Percentiles rank a stretch among this genome's conserved stretches.
Conservation (phyloP, 179 eudicot species). For the Carnegiea gigantea region DNA sequence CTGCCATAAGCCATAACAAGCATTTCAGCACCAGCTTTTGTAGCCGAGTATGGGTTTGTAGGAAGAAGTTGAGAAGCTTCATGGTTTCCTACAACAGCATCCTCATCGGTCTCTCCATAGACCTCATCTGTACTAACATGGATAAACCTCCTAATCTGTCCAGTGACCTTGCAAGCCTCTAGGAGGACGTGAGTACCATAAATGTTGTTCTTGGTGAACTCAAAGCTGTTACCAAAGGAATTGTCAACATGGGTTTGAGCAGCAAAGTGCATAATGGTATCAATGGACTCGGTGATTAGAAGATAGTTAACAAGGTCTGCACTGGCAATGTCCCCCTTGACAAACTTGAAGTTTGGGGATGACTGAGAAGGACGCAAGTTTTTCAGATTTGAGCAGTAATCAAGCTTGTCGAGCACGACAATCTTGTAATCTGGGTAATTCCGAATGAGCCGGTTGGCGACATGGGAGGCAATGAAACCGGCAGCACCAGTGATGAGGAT, state of each 20-base stretch:
- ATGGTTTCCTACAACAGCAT: constrained; percentile 73
- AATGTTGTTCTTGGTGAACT: constrained; percentile 66
- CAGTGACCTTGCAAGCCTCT: constrained; percentile 63
- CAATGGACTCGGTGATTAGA: constrained; percentile 55
- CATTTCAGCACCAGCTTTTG: constrained; percentile 59
- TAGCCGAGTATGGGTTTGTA: constrained; percentile 54
- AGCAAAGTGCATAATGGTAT: constrained; percentile 73
- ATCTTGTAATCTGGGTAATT: constrained; percentile 57
- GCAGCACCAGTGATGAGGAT: constrained; percentile 59
- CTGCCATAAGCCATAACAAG: constrained; percentile 60
- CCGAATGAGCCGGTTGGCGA: constrained; percentile 51
- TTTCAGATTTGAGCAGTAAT: constrained; percentile 60
- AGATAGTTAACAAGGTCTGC: constrained; percentile 64
- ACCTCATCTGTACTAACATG: constrained; percentile 69
- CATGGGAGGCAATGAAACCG: constrained; percentile 57
- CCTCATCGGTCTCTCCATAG: constrained; percentile 64
- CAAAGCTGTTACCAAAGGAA: constrained; percentile 65
- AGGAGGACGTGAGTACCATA: constrained; percentile 64
- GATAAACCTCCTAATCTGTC: constrained; percentile 56
- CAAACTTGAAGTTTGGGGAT: constrained; percentile 62
- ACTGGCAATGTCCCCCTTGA: constrained; percentile 68
- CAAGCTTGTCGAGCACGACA: constrained; percentile 67
- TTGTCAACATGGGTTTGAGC: constrained; percentile 74
- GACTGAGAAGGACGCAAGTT: constrained; percentile 52
- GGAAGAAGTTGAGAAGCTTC: constrained; percentile 62